Conservation (phyloP, 169 alveolate species). For the Plasmodium cynomolgi region DNA sequence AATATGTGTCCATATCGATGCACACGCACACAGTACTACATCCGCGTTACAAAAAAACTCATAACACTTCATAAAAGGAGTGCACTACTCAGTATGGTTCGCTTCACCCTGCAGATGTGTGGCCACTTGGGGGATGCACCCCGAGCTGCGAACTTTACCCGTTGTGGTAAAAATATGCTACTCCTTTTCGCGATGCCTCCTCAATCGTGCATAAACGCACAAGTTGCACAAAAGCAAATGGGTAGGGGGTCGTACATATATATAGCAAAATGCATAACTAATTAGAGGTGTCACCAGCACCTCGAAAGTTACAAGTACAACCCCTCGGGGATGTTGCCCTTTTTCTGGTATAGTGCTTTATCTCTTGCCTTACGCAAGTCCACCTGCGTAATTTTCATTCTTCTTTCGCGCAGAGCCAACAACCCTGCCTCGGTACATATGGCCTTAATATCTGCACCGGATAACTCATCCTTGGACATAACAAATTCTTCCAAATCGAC, state of each 20-base stretch:
- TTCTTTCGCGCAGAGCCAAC: constrained; percentile 98
- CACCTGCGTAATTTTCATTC: constrained; percentile 97
- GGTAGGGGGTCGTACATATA: neutral
- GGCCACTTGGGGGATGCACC: neutral
- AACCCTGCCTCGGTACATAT: constrained; percentile 99
- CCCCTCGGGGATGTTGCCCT: constrained; percentile 98
- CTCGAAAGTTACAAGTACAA: constrained; percentile 85
- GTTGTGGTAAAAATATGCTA: neutral
- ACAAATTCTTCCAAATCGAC: constrained; percentile 99
- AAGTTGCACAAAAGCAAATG: neutral
- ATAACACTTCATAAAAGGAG: neutral
- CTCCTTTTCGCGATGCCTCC: neutral
- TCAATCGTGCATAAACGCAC: neutral
- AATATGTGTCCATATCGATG: neutral
- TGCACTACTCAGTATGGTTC: neutral
- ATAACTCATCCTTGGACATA: constrained; percentile 98
- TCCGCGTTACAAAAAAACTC: constrained; percentile 25
- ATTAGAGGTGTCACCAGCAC: neutral
- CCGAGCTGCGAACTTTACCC: neutral
- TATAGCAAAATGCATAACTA: neutral
- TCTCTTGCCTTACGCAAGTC: constrained; percentile 99
- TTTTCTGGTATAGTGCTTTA: constrained; percentile 98
- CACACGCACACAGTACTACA: neutral
- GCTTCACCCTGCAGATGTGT: neutral
- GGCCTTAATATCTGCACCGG: constrained; percentile 99